These are phyloP conservation scores for Mimosa bimucronata DNA, from an alignment of 306 rosid species.

Conservation along the genomic window DNA sequence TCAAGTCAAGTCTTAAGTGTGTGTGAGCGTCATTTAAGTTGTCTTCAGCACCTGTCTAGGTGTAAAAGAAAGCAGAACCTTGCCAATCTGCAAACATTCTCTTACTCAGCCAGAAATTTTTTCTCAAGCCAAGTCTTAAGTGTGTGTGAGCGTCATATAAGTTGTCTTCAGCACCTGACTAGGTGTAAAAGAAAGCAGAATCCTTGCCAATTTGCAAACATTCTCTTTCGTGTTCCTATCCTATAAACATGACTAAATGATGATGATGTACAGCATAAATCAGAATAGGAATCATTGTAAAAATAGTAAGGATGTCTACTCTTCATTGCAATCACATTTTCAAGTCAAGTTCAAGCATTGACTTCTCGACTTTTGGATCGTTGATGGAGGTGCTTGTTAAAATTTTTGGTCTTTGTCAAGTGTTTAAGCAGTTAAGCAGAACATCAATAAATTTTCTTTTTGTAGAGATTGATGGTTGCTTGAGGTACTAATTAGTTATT, in stretches of 20 bases:
- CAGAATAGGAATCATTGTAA: conserved; percentile 13
- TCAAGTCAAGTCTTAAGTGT: conserved; percentile 22
- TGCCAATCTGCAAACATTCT: background rate
- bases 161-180: conserved; percentile 2
- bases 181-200: background rate
- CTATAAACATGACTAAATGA: background rate
- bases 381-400: background rate
- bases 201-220: background rate
- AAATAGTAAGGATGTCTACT: background rate
- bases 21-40: conserved; percentile 13
- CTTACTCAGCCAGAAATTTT: conserved; percentile 1
- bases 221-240: background rate
- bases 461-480: background rate
- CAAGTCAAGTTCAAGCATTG: background rate
- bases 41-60: conserved; percentile 1
- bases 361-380: conserved; percentile 24
- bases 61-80: conserved; percentile 1
- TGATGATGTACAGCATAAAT: conserved; percentile 18
- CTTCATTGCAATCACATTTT: background rate
- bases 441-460: conserved; percentile 3
- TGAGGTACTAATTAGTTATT: conserved; percentile 34
- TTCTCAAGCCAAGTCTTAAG: conserved; percentile 19
- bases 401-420: background rate
- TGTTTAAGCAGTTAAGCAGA: background rate
- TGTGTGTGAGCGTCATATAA: conserved; percentile 16